Percentiles rank a stretch among this genome's conserved stretches.
Evolutionary conservation across 805 yeast species (phyloP).

Genomic region (Yamadazyma nakazawae): DNA sequence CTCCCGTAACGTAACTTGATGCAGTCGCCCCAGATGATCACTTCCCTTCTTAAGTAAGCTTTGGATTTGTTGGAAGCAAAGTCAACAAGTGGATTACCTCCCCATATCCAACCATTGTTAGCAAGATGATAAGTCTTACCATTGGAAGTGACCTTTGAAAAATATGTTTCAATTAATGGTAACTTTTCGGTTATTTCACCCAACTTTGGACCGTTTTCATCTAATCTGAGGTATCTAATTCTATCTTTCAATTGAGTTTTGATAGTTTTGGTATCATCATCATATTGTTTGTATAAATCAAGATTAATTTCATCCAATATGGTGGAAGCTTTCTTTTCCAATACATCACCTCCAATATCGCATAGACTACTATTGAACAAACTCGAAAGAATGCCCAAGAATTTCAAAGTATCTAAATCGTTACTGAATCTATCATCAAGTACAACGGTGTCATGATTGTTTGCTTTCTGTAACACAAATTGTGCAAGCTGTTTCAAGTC

Average conservation of each 20-base stretch:
- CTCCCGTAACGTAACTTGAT: constrained; percentile 86
- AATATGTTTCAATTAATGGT: constrained; percentile 84
- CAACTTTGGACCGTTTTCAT: constrained; percentile 73
- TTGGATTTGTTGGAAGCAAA: constrained; percentile 80
- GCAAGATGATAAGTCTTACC: constrained; percentile 74
- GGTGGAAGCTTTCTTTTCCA: constrained; percentile 37
- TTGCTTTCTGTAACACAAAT: constrained; percentile 45
- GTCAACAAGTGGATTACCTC: constrained; percentile 88
- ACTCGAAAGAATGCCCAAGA: constrained; percentile 49
- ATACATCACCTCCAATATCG: constrained; percentile 23
- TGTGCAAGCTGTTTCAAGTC: constrained; percentile 45
- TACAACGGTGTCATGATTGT: constrained; percentile 39
- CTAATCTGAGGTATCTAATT: constrained; percentile 72
- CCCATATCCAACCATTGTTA: constrained; percentile 99
- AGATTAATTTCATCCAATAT: constrained; percentile 77
- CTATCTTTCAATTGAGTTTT: constrained; percentile 71
- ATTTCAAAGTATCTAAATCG: constrained; percentile 45
- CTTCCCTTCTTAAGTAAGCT: constrained; percentile 86
- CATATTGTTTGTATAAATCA: constrained; percentile 69
- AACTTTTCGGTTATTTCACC: constrained; percentile 51
- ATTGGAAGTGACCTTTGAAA: constrained; percentile 61
- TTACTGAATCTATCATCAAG: constrained; percentile 53
- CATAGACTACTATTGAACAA: constrained; percentile 15
- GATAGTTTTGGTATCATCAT: constrained; percentile 65
- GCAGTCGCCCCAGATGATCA: constrained; percentile 97